These are phyloP conservation scores for Hypomyces rosellus DNA, from an alignment of 2,329 filamentous ascomycete species.

Conservation along the genomic window DNA sequence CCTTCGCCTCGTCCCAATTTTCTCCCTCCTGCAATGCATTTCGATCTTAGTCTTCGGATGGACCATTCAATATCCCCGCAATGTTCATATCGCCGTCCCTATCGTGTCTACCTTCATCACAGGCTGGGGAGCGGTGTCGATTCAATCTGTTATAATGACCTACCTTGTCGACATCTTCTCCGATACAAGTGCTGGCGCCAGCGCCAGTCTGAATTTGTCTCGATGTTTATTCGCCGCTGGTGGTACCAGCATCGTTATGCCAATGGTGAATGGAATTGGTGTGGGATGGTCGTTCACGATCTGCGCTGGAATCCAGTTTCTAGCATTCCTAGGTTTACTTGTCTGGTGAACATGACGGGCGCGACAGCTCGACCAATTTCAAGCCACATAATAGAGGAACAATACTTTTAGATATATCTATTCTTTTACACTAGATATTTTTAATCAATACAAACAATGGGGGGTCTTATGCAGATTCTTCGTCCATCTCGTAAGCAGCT, in stretches of 20 bases:
- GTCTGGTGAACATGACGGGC: background rate
- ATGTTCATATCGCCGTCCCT: constrained; percentile 38
- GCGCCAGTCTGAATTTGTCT: constrained; percentile 50
- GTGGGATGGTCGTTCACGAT: constrained; percentile 46
- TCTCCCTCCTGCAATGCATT: constrained; percentile 45
- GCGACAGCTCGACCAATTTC: too few species aligned
- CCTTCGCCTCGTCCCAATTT: constrained; percentile 43
- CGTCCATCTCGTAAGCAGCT: background rate
- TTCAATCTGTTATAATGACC: constrained; percentile 46
- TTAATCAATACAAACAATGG: too few species aligned
- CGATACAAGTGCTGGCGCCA: constrained; percentile 45
- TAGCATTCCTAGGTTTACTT: constrained; percentile 30
- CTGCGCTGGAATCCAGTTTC: constrained; percentile 35
- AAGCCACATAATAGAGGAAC: too few species aligned
- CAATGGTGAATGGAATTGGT: constrained; percentile 45
- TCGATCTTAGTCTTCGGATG: constrained; percentile 43
- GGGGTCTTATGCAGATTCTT: background rate
- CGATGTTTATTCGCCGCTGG: constrained; percentile 50
- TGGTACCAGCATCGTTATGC: constrained; percentile 44
- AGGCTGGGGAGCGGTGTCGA: constrained; percentile 44
- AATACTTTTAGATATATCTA: too few species aligned
- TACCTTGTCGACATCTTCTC: constrained; percentile 53
- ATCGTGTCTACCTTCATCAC: constrained; percentile 41
- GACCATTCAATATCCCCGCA: constrained; percentile 44
- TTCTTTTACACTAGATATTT: too few species aligned